Percentiles rank a stretch among this genome's conserved stretches.
These are phyloP conservation scores for Cladosporium sp. DNA, from an alignment of 2,329 filamentous ascomycete genomes.

Conservation along the genomic window DNA sequence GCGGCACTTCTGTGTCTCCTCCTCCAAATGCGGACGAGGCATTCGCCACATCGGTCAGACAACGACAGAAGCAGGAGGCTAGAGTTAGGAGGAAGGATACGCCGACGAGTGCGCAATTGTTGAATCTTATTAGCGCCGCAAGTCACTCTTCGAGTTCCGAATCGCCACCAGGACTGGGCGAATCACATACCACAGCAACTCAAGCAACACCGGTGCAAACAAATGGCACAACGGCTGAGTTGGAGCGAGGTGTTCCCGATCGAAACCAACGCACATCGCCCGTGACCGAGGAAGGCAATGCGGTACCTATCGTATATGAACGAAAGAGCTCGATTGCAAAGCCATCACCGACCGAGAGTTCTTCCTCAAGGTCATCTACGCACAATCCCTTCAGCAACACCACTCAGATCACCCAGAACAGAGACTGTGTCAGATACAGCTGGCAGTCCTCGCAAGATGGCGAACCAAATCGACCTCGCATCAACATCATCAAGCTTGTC, in stretches of 20 bases:
- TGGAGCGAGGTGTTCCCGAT: background rate
- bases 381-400: conserved; percentile 16
- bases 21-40: background rate
- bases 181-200: no score
- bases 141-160: background rate
- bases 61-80: background rate
- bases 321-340: conserved; percentile 8
- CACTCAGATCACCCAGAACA: conserved; percentile 26
- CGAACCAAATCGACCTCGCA: conserved; percentile 34
- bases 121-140: background rate
- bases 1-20: conserved; percentile 3
- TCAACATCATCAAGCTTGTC: conserved; percentile 66
- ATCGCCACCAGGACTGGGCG: no score
- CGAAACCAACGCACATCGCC: conserved; percentile 3
- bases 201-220: background rate
- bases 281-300: background rate
- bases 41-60: background rate
- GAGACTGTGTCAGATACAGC: conserved; percentile 33
- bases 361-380: conserved; percentile 2
- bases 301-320: background rate
- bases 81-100: background rate
- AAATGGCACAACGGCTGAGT: background rate
- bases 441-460: conserved; percentile 35
- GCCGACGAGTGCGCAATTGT: background rate
- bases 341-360: background rate